These are phyloP conservation scores for Petunia hybrid DNA, from an alignment of 305 asterid genomes.

Conservation along the genomic window DNA sequence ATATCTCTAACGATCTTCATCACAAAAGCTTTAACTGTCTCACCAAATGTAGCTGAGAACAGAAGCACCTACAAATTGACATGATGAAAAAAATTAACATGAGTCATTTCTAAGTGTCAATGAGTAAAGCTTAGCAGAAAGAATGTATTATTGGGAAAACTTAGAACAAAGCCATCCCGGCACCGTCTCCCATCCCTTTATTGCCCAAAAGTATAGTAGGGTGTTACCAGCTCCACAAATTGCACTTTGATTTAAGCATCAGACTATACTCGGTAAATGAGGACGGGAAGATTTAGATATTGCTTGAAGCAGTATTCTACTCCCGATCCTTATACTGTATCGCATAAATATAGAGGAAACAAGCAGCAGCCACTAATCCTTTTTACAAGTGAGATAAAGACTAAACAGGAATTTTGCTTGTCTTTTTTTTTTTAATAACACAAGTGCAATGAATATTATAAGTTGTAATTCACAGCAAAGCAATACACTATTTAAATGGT, in stretches of 20 bases:
- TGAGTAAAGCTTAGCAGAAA: neutral
- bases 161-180: neutral
- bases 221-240: neutral
- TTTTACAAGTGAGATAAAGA: neutral
- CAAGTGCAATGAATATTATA: neutral
- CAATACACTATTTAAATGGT: neutral
- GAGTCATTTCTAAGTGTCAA: neutral
- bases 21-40: conserved; percentile 70
- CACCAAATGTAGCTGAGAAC: conserved; percentile 93
- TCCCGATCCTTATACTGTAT: conserved; percentile 6
- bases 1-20: conserved; percentile 70
- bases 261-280: neutral
- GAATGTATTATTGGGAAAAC: neutral
- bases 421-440: neutral
- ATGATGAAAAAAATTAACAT: conserved; percentile 15
- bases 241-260: neutral
- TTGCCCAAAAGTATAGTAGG: neutral
- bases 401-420: neutral
- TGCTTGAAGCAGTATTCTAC: neutral
- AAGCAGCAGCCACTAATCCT: neutral
- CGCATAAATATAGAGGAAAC: neutral
- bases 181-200: neutral
- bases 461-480: conserved; percentile 15
- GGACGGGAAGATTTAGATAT: neutral
- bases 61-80: conserved; percentile 71